Evolutionary conservation across 345 rosid genomes (phyloP).

Genomic region (Eucalyptus pumila): DNA sequence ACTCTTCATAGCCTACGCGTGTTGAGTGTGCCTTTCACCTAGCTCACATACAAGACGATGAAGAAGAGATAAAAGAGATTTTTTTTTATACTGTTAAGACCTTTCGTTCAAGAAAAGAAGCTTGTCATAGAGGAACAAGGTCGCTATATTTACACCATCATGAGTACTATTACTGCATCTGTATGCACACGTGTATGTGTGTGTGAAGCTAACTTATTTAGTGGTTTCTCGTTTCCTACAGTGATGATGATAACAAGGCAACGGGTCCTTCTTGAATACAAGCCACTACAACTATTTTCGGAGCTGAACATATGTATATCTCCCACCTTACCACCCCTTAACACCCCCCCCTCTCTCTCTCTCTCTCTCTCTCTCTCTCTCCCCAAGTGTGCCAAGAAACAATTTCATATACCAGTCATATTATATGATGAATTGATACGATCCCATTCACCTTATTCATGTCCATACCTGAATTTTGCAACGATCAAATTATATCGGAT

Average conservation of each 20-base stretch:
- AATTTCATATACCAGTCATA: background rate
- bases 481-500: too few species aligned
- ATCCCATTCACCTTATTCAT: background rate
- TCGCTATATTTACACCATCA: background rate
- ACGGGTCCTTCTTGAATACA: background rate
- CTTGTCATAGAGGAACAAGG: background rate
- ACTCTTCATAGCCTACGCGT: accelerated
- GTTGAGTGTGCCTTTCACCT: background rate
- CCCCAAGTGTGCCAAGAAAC: background rate
- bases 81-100: background rate
- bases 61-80: background rate
- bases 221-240: background rate
- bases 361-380: too few species aligned
- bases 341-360: too few species aligned
- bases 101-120: too few species aligned
- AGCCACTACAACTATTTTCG: background rate
- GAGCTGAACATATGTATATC: background rate
- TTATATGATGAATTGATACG: background rate
- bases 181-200: background rate
- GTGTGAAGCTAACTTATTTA: background rate
- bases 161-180: background rate
- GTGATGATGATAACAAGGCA: background rate
- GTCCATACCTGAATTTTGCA: too few species aligned
- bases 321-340: background rate
- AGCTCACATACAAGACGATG: background rate